phyloP scores from a whole-genome alignment of 129 eudicot genomes.

The Flaveria sonorensis region DNA sequence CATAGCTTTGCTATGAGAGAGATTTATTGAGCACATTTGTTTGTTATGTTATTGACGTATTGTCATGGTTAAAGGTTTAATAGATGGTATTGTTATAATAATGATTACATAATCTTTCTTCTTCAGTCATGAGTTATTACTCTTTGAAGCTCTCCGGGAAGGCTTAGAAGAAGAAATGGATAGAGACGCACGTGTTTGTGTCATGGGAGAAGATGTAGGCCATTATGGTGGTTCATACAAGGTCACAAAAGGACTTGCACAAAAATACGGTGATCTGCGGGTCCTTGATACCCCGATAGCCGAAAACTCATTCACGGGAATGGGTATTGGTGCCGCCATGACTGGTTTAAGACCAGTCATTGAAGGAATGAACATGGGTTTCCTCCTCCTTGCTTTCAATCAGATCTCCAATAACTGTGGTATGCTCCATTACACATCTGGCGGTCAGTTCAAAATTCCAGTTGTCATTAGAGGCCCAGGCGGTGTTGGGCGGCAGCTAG shows the following conservation, averaged over 20 bases:
- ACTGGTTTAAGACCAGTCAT: constrained; percentile 75
- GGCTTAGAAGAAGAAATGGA: constrained; percentile 98
- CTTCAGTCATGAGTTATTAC: constrained; percentile 87
- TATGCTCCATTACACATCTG: constrained; percentile 98
- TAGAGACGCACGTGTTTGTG: constrained; percentile 79
- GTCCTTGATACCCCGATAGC: constrained; percentile 95
- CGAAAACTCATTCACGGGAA: constrained; percentile 85
- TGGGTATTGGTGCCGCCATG: constrained; percentile 96
- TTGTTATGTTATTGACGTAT: neutral
- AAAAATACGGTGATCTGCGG: constrained; percentile 78
- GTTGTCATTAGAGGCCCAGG: constrained; percentile 95
- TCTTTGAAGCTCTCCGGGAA: constrained; percentile 97
- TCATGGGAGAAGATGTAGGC: constrained; percentile 98
- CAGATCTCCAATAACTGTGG: constrained; percentile 98
- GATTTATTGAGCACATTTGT: too few relatives aligned
- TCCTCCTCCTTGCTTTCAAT: constrained; percentile 83
- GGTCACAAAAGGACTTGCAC: constrained; percentile 89
- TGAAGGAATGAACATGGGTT: constrained; percentile 98
- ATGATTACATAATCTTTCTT: neutral
- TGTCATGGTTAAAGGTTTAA: neutral
- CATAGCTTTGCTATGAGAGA: too few relatives aligned
- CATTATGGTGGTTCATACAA: constrained; percentile 98
- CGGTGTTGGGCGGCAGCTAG: constrained; percentile 96
- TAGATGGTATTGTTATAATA: neutral
- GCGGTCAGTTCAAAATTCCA: constrained; percentile 91